These are phyloP conservation scores for Hypoxylon sp. DNA, from an alignment of 2,329 filamentous ascomycete species.

Conservation along the genomic window DNA sequence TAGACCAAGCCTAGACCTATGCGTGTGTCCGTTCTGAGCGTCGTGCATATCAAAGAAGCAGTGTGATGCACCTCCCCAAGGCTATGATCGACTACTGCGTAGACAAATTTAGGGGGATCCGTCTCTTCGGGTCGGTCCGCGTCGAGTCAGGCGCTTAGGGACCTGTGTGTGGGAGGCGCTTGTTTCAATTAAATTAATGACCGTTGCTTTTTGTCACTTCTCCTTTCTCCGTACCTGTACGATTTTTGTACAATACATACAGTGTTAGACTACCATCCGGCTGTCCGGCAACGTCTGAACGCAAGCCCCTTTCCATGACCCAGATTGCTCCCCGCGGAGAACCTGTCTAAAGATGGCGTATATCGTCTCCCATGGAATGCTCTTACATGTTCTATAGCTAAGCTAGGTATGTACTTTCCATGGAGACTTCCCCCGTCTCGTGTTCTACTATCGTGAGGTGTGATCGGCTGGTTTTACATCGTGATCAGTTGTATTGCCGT, in stretches of 20 bases:
- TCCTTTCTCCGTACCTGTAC: background rate
- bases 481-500: no score
- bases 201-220: background rate
- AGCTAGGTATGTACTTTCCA: no score
- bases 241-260: background rate
- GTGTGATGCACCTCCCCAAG: slow-evolving; percentile 7
- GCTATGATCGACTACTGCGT: slow-evolving; percentile 23
- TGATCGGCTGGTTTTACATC: no score
- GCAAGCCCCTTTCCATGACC: background rate
- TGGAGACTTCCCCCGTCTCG: background rate
- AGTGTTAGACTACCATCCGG: background rate
- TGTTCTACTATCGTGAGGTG: no score
- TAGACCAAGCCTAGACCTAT: background rate
- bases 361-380: background rate
- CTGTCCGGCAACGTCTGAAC: background rate
- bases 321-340: no score
- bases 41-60: slow-evolving; percentile 25
- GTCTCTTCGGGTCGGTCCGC: slow-evolving; percentile 35
- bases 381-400: background rate
- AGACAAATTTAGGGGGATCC: slow-evolving; percentile 22
- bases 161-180: slow-evolving; percentile 1
- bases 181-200: slow-evolving; percentile 25
- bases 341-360: no score
- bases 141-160: slow-evolving; percentile 9
- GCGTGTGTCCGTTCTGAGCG: slow-evolving; percentile 21